Percentiles rank a stretch among this genome's conserved stretches.
These are phyloP conservation scores for Naematelia encephala DNA, from an alignment of 768 basidiomycete species.

Conservation along the genomic window DNA sequence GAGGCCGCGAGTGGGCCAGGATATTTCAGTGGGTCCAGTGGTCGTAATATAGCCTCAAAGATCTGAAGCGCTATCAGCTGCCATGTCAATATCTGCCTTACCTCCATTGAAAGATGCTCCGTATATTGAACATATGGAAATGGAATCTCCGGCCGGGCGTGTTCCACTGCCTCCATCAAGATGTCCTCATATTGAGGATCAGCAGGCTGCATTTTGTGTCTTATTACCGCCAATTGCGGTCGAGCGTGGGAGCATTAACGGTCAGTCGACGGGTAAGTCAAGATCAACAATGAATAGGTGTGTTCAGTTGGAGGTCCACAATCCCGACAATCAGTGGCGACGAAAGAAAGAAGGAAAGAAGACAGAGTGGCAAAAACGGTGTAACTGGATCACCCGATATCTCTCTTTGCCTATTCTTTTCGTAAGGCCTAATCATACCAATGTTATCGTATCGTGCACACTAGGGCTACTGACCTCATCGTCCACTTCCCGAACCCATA, in stretches of 20 bases:
- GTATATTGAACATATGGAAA: slow-evolving; percentile 14
- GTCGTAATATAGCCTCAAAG: neutral
- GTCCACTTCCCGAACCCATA: slow-evolving; percentile 54
- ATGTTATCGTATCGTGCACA: neutral
- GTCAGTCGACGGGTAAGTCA: too few species aligned
- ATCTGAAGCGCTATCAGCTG: neutral
- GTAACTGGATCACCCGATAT: neutral
- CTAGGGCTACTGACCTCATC: slow-evolving; percentile 1
- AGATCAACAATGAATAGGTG: too few species aligned
- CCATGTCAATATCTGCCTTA: slow-evolving; percentile 4
- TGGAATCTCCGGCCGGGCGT: neutral
- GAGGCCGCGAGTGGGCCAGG: neutral
- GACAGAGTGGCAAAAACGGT: neutral
- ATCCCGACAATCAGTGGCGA: neutral
- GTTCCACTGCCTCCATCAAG: neutral
- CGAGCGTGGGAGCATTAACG: too few species aligned
- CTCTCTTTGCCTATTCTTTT: neutral
- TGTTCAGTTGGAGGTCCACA: neutral
- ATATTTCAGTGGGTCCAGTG: neutral
- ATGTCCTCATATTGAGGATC: neutral
- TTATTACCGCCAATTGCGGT: too few species aligned
- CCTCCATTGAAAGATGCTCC: slow-evolving; percentile 8
- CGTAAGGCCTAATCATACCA: too few species aligned
- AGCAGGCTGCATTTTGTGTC: too few species aligned
- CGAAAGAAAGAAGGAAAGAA: neutral